Evolutionary conservation across 2,329 filamentous ascomycete species (phyloP).

Genomic region (Pyricularia sp.): DNA sequence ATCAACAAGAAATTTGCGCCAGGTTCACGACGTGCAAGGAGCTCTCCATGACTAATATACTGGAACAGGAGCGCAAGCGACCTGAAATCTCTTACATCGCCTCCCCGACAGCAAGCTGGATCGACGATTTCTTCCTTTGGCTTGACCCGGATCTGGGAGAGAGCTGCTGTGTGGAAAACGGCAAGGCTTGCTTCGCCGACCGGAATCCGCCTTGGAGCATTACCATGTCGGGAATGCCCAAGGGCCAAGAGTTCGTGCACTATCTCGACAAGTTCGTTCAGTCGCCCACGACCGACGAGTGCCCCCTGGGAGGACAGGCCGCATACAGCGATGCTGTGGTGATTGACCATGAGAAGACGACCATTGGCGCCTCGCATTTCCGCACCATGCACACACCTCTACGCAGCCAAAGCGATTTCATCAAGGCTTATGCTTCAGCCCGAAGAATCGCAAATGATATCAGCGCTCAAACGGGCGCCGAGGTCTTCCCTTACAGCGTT

Average conservation of each 20-base stretch:
- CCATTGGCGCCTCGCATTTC: constrained; percentile 78
- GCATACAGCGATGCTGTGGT: constrained; percentile 78
- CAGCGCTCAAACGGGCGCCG: constrained; percentile 54
- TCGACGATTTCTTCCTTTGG: constrained; percentile 95
- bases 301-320: constrained; percentile 78
- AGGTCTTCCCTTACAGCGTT: constrained; percentile 92
- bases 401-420: constrained; percentile 82
- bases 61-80: constrained; percentile 90
- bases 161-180: constrained; percentile 53
- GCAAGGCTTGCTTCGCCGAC: constrained; percentile 63
- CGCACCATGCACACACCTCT: constrained; percentile 79
- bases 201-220: constrained; percentile 79
- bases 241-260: constrained; percentile 77
- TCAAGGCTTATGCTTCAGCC: constrained; percentile 76
- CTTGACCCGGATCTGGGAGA: constrained; percentile 61
- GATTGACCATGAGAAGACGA: constrained; percentile 49
- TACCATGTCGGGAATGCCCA: constrained; percentile 80
- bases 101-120: constrained; percentile 82
- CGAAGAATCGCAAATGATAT: constrained; percentile 76
- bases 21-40: constrained; percentile 80
- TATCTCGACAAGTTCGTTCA: constrained; percentile 76
- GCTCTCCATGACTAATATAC: constrained; percentile 72
- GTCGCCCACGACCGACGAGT: constrained; percentile 68
- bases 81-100: constrained; percentile 78
- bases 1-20: constrained; percentile 81